phyloP scores from a whole-genome alignment of 345 rosid genomes.

The Linum lewisii region DNA sequence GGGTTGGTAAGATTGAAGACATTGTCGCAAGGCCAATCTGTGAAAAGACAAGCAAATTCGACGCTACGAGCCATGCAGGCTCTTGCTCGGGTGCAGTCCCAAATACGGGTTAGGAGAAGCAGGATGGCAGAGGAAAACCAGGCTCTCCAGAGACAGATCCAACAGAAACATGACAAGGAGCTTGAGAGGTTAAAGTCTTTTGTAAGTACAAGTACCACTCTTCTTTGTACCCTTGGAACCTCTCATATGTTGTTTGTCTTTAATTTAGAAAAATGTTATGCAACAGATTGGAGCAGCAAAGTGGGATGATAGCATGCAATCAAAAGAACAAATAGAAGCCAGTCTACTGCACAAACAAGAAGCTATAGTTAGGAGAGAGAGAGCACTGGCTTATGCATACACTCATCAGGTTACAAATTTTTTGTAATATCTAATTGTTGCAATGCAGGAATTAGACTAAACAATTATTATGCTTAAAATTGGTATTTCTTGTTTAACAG shows the following conservation, averaged over 20 bases:
- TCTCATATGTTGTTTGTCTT: neutral
- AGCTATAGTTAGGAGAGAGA: slow-evolving; percentile 9
- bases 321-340: slow-evolving; percentile 6
- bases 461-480: too few relatives aligned
- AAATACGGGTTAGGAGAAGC: slow-evolving; percentile 2
- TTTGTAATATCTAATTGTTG: neutral
- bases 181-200: slow-evolving; percentile 35
- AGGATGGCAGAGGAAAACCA: slow-evolving; percentile 10
- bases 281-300: slow-evolving; percentile 7
- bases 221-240: neutral
- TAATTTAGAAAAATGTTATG: neutral
- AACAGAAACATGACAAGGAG: slow-evolving; percentile 47
- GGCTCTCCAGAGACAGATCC: slow-evolving; percentile 30
- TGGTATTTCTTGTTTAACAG: neutral
- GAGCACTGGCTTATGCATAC: slow-evolving; percentile 10
- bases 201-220: neutral
- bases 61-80: slow-evolving; percentile 4
- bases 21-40: slow-evolving; percentile 5
- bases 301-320: slow-evolving; percentile 8
- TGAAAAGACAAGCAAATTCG: slow-evolving; percentile 4
- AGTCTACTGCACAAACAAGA: slow-evolving; percentile 5
- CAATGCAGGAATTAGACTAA: too few relatives aligned
- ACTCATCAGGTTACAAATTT: slow-evolving; percentile 2
- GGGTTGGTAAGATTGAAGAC: slow-evolving; percentile 8
- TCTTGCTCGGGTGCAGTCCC: slow-evolving; percentile 7